Conservation (phyloP, 148 eudicot species). For the Dysphania ambrosioides region DNA sequence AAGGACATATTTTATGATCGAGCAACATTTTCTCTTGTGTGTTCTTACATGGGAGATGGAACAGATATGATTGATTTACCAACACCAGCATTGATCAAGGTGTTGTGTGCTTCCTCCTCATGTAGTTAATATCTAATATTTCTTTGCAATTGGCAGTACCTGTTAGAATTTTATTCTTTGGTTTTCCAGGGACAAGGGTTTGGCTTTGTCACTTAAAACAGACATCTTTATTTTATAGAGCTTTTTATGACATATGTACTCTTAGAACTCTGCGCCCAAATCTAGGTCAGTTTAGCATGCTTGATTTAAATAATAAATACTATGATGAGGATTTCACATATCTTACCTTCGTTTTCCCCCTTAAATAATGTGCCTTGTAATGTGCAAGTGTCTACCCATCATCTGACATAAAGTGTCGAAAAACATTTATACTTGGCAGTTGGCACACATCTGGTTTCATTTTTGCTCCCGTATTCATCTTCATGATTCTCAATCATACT, state of each 20-base stretch:
- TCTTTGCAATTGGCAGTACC: background rate
- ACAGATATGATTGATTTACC: constrained; percentile 85
- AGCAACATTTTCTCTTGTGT: constrained; percentile 71
- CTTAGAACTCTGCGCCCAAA: background rate
- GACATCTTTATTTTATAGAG: background rate
- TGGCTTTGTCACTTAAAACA: background rate
- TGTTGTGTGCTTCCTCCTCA: constrained; percentile 6
- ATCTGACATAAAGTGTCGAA: background rate
- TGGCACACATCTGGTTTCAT: background rate
- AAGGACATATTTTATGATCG: constrained; percentile 92
- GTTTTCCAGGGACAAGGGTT: background rate
- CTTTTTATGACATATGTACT: background rate
- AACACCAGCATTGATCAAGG: constrained; percentile 75
- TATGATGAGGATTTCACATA: background rate
- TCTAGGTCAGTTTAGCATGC: background rate
- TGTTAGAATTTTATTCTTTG: background rate
- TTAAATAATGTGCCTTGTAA: background rate
- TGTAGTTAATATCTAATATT: background rate
- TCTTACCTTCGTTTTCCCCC: background rate
- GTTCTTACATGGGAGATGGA: constrained; percentile 86
- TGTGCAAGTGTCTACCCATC: too few species aligned
- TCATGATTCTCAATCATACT: background rate
- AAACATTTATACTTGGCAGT: background rate
- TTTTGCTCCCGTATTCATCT: background rate
- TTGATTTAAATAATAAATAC: background rate